Base-by-base conservation (phyloP, 75 land plant species). In the Selaginella tamariscina region DNA sequence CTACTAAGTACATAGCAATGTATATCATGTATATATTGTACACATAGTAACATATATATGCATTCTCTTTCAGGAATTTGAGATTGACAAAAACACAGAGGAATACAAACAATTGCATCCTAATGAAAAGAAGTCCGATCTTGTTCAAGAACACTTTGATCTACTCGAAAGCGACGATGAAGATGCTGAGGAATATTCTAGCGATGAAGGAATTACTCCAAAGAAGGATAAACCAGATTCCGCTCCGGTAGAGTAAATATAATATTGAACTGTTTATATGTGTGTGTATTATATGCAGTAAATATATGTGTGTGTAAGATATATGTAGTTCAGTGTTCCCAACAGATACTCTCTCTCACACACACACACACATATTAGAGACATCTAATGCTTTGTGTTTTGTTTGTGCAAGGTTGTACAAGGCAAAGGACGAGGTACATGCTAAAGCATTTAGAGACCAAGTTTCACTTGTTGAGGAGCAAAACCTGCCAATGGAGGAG, bases 381-480 rank as follows among this genome's bases (percentile, higher is more conserved):
- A n/a, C n/a, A n/a, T n/a, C n/a, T n/a, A n/a, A n/a, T n/a, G n/a
- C n/a, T n/a, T n/a, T n/a, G n/a, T n/a, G n/a, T n/a, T 24, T 32
- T 27, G 65, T 54, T 54, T 24, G 27, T 73, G 11, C 31, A 74
- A 92, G 92, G 75, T 73, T 95, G 33, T 84, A 87, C 68, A 96
- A 87, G 72, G 87, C 81, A 1, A 95, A 95, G 76, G 99, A 95
- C 75, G 91, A 85, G 55, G 56, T 82, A 0, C 99, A 90, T 74
- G 96, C 99, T 30, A 86, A 90, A 66, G 99, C 97, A 27, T 95
- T 90, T 65, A 68, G 67, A 71, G 87, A 84, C 33, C 28, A 72
- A 29, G 66, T 69, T n/a, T 91, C 99, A 2, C 81, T 95, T 28
- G 84, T 82, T 9, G 70, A 77, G 11, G 89, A 91, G 66, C 77